These are phyloP conservation scores for Chytriomyces hyalinus DNA, from an alignment of 192 early-diverging fungal genomes.

Conservation along the genomic window DNA sequence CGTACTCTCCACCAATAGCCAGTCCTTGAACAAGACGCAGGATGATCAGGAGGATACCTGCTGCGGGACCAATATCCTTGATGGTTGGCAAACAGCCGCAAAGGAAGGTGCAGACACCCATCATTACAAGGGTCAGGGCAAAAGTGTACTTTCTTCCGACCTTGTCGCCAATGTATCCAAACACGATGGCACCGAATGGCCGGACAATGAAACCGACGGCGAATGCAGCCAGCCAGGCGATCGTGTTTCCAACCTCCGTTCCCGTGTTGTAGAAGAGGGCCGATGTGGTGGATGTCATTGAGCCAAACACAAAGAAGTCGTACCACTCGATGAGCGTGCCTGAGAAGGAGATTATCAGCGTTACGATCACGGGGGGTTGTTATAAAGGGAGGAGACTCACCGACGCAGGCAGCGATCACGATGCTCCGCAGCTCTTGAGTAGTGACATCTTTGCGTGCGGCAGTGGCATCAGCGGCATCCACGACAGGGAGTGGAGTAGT, in stretches of 20 bases:
- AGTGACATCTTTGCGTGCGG: not conserved
- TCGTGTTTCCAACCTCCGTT: slow-evolving; percentile 21
- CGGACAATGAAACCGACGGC: slow-evolving; percentile 40
- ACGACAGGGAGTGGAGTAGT: too few species aligned
- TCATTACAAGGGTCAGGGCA: slow-evolving; percentile 17
- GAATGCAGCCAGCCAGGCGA: slow-evolving; percentile 32
- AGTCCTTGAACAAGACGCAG: slow-evolving; percentile 40
- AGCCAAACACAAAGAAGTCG: slow-evolving; percentile 45
- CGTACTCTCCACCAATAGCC: slow-evolving; percentile 45
- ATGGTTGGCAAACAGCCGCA: slow-evolving; percentile 40
- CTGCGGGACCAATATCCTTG: slow-evolving; percentile 18
- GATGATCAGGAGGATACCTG: slow-evolving; percentile 35
- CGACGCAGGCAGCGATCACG: not conserved
- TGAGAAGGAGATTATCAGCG: not conserved
- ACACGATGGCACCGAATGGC: slow-evolving; percentile 39
- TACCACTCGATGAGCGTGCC: slow-evolving; percentile 44
- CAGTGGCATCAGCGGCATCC: too few species aligned
- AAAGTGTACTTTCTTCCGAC: slow-evolving; percentile 37
- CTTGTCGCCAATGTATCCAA: slow-evolving; percentile 39
- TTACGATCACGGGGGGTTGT: not conserved
- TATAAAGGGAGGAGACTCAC: not conserved
- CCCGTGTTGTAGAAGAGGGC: slow-evolving; percentile 31
- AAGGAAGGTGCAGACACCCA: slow-evolving; percentile 38
- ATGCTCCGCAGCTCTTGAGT: not conserved
- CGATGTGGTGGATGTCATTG: slow-evolving; percentile 22